Evolutionary conservation across 1,284 basidiomycete genomes (phyloP).

Genomic region (Stygiomarasmius scandens): DNA sequence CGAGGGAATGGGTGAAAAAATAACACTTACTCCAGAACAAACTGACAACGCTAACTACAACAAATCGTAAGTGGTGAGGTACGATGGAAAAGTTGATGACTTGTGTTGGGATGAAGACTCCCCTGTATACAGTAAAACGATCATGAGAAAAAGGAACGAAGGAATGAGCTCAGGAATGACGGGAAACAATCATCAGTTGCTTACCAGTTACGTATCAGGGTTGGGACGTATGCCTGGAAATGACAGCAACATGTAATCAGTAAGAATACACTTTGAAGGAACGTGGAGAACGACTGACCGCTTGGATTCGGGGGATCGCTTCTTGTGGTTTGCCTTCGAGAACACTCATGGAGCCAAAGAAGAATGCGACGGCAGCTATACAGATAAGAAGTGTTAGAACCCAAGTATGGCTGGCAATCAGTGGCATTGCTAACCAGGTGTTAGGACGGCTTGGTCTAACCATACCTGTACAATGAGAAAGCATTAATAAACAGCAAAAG

Average conservation of each 20-base stretch:
- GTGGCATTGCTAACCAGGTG: conserved; percentile 50
- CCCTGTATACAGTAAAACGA: conserved; percentile 40
- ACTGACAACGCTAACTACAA: conserved; percentile 76
- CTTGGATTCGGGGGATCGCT: conserved; percentile 55
- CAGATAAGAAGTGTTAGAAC: conserved; percentile 4
- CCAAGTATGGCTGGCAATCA: background rate
- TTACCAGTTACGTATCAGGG: conserved; percentile 74
- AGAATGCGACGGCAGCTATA: conserved; percentile 66
- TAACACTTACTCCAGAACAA: conserved; percentile 80
- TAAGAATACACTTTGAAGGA: no score
- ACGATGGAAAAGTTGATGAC: conserved; percentile 81
- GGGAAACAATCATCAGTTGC: conserved; percentile 17
- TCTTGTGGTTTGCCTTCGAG: conserved; percentile 70
- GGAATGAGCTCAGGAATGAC: background rate
- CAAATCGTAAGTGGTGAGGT: conserved; percentile 77
- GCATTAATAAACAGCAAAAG: conserved; percentile 15
- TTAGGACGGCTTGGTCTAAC: conserved; percentile 74
- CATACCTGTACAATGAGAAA: conserved; percentile 51
- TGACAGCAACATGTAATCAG: no score
- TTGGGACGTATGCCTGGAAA: conserved; percentile 64
- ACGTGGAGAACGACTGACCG: conserved; percentile 44
- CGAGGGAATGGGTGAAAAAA: background rate
- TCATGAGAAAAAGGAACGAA: conserved; percentile 5
- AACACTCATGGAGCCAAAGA: conserved; percentile 75
- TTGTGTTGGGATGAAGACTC: conserved; percentile 81